These are phyloP conservation scores for Komagataella phaffii DNA, from an alignment of 805 yeast genomes.

Conservation along the genomic window DNA sequence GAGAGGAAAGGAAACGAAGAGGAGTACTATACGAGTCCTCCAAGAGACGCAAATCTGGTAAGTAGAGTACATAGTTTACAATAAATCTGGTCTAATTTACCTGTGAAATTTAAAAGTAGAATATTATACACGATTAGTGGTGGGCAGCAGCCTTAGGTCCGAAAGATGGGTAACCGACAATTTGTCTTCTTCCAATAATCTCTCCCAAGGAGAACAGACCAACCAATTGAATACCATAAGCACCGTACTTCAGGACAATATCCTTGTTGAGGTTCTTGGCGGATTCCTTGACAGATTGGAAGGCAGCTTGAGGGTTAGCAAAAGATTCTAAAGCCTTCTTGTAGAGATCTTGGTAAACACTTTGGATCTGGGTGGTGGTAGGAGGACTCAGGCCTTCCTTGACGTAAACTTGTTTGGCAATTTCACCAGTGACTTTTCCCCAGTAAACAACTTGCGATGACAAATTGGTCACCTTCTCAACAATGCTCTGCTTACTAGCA, in stretches of 20 bases:
- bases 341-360: conserved; percentile 48
- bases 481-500: conserved; percentile 7
- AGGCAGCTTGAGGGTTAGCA: conserved; percentile 48
- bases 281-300: conserved; percentile 30
- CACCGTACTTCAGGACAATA: conserved; percentile 50
- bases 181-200: conserved; percentile 87
- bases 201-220: conserved; percentile 94
- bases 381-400: conserved; percentile 95
- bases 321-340: conserved; percentile 27
- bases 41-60: conserved; percentile 38
- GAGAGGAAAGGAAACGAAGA: conserved; percentile 47
- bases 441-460: conserved; percentile 64
- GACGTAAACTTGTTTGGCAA: conserved; percentile 65
- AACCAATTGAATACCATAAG: conserved; percentile 69
- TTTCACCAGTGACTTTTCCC: conserved; percentile 42
- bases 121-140: conserved; percentile 4
- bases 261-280: conserved; percentile 30
- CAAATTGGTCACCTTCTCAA: conserved; percentile 12
- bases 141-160: conserved; percentile 26
- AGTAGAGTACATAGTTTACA: background rate
- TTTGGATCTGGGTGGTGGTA: conserved; percentile 57
- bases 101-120: background rate
- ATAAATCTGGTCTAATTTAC: background rate
- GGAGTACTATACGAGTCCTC: conserved; percentile 67
- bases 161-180: conserved; percentile 73